Evolutionary conservation across 805 yeast genomes (phyloP), one percentile per base, ranked within the genome.

Genomic region (Starmera amethionina): DNA sequence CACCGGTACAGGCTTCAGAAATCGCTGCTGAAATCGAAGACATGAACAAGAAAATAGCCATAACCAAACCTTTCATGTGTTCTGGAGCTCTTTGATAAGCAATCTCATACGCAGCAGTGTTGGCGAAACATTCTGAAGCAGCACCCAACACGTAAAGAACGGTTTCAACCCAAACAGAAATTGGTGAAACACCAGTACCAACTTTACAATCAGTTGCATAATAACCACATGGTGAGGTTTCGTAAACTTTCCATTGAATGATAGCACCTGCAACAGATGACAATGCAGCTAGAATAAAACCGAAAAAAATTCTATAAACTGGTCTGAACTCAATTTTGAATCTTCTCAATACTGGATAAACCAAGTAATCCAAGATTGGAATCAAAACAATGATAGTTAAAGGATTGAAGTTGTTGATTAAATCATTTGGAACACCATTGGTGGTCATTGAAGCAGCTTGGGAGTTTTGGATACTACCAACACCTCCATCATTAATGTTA

Each of bases 71-170:
- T 45, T 63, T 67, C 68, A 65, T 63, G 33, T 72, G 63, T 8
- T 69, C 70, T 34, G 93, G 93, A 6, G 93, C 90, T 64, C 83
- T 80, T 25, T 88, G 77, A 64, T 81, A 84, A 15, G 94, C 94
- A 55, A 81, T 82, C 64, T 84, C 93, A 50, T 81, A 72, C 51
- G 90, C 93, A 18, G 93, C 82, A 51, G 82, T 75, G 40, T 84
- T 79, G 29, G 89, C 88, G 50, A 84, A 73, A 48, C 83, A 82
- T 61, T 84, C 94, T 14, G 88, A 75, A 40, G 81, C 56, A 11
- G 84, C 90, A 59, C 81, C 77, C 46, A 84, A 63, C 34, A 81
- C 70, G 60, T 83, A 84, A 4, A 87, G 82, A 14, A 67, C 61
- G 40, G 72, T 67, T 63, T 82, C 89, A 45, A 77, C 66, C 47